A percentile compares a stretch with the other conserved stretches of the same genome.
Evolutionary conservation across 164 flowering plant species (phyloP).

Genomic region (Berberis thunbergii): DNA sequence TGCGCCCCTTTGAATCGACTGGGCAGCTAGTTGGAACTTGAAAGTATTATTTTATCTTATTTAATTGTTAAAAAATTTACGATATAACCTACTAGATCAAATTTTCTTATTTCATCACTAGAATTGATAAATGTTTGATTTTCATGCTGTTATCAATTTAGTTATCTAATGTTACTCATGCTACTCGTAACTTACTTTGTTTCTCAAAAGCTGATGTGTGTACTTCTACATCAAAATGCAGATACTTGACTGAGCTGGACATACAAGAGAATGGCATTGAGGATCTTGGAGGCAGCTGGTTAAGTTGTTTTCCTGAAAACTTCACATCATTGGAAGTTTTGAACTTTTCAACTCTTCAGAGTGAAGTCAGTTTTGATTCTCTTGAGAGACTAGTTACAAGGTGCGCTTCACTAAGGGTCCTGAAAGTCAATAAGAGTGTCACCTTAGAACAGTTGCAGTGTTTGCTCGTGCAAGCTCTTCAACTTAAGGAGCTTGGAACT

Average conservation of each 20-base stretch:
- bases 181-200: neutral
- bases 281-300: slow-evolving; percentile 53
- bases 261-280: slow-evolving; percentile 50
- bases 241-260: slow-evolving; percentile 55
- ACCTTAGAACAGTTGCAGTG: slow-evolving; percentile 46
- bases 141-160: neutral
- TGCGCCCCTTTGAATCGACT: no score
- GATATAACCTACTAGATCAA: no score
- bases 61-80: no score
- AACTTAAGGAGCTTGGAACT: slow-evolving; percentile 56
- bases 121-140: no score
- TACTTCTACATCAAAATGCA: slow-evolving; percentile 10
- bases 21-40: neutral
- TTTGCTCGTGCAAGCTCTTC: slow-evolving; percentile 53
- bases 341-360: slow-evolving; percentile 44
- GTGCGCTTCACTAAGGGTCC: slow-evolving; percentile 53
- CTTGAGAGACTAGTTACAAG: slow-evolving; percentile 58
- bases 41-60: no score
- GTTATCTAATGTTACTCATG: neutral
- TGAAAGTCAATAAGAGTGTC: slow-evolving; percentile 51
- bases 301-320: slow-evolving; percentile 69
- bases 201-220: neutral
- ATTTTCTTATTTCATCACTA: no score
- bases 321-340: slow-evolving; percentile 57
- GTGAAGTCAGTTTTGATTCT: slow-evolving; percentile 46